phyloP scores from a whole-genome alignment of 768 basidiomycete genomes.

The Podaxis rugospora region DNA sequence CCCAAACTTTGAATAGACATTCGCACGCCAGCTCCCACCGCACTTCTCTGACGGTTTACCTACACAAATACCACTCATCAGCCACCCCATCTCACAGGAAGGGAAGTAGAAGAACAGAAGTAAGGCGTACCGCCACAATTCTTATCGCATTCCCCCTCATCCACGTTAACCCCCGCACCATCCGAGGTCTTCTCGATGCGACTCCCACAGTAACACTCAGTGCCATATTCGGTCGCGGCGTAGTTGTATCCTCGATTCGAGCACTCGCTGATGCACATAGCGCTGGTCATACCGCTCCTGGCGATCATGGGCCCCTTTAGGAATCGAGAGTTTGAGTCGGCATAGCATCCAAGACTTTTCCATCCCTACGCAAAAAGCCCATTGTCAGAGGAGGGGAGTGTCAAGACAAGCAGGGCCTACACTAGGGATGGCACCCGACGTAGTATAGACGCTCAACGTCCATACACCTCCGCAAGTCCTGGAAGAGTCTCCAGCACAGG shows the following conservation, averaged over 20 bases:
- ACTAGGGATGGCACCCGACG: slow-evolving; percentile 16
- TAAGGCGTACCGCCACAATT: slow-evolving; percentile 27
- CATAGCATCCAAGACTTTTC: slow-evolving; percentile 29
- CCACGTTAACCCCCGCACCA: slow-evolving; percentile 15
- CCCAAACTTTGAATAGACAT: slow-evolving; percentile 18
- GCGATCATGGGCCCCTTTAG: slow-evolving; percentile 20
- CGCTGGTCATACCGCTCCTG: slow-evolving; percentile 25
- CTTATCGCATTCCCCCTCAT: slow-evolving; percentile 23
- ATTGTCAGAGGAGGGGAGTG: neutral
- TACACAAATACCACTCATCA: slow-evolving; percentile 3
- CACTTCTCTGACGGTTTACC: slow-evolving; percentile 29
- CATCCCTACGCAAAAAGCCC: slow-evolving; percentile 16
- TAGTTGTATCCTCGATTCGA: slow-evolving; percentile 22
- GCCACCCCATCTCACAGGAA: neutral
- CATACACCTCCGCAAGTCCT: slow-evolving; percentile 18
- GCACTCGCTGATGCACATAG: slow-evolving; percentile 25
- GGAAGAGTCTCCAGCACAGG: slow-evolving; percentile 17
- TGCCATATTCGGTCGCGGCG: slow-evolving; percentile 30
- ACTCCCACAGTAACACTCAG: slow-evolving; percentile 32
- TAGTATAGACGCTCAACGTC: slow-evolving; percentile 12
- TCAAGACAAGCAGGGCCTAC: slow-evolving; percentile 3
- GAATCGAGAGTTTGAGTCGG: slow-evolving; percentile 24
- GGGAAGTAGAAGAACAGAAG: neutral
- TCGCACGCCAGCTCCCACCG: slow-evolving; percentile 30
- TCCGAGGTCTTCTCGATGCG: slow-evolving; percentile 18